Base-by-base conservation (phyloP, 2,329 filamentous ascomycete species). In the Ophiostoma pallidulum region DNA sequence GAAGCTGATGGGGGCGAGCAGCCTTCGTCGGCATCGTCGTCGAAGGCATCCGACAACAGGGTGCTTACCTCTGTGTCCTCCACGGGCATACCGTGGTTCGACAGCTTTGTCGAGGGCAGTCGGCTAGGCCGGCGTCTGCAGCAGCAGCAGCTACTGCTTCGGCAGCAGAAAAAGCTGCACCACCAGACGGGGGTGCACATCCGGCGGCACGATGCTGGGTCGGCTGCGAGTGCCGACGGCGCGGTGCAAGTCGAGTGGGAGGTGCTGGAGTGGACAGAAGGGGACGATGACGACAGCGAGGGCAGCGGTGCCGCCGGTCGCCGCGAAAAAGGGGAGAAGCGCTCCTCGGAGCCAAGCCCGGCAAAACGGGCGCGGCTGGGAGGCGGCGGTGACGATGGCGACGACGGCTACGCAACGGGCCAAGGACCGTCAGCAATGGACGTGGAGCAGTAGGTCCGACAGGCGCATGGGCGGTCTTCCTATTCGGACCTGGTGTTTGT, bases 41-140 rank as follows among this genome's bases (percentile, higher is more conserved):
- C 20, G n/a, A n/a, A 18, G 16, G n/a, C 10, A 16, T 16, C 8
- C 19, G 35, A 20, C 9, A 12, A 14, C 6, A 1, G 19, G 28
- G 19, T 19, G 14, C 71, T 86, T 39, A 80, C 79, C 4, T 86
- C 81, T 69, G n/a, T 35, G 13, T 54, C 52, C 8, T 32, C 33
- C 7, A 55, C 53, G 1, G 82, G 83, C 3, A 74, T 91, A 24
- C 85, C 88, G 0, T 95, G 88, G 86, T 91, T 94, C 56, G 86
- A 94, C 57, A 77, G 78, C 53, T 74, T 94, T 71, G 76, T 94
- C 3, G 77, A 86, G 58, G 82, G 87, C 46, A 90, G 86, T 55
- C 73, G 72, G 33, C 66, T 94, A 36, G 86, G 85, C 13, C 43
- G 79, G 74, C 43, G 71, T 84, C 63, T 80, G 78, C 60, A 77